Conservation (phyloP, 1,139 yeast genomes). For the Sugiyamaella pinicola region DNA sequence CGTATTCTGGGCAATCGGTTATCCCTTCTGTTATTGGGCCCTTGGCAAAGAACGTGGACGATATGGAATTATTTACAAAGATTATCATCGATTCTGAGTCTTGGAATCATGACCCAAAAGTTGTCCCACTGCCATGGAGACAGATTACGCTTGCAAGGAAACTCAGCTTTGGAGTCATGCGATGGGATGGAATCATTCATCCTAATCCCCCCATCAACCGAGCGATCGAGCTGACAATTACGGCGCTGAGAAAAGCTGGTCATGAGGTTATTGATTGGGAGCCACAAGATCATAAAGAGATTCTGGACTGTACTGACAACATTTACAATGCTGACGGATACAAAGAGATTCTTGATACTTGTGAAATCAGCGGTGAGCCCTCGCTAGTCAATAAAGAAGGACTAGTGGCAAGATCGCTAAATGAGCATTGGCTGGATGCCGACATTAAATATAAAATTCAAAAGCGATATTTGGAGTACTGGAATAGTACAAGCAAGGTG, state of each 20-base stretch:
- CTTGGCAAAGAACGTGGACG: conserved; percentile 52
- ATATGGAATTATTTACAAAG: conserved; percentile 50
- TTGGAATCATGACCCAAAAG: conserved; percentile 56
- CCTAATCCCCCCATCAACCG: conserved; percentile 51
- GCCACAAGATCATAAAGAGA: conserved; percentile 35
- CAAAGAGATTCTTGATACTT: conserved; percentile 38
- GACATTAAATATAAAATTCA: conserved; percentile 43
- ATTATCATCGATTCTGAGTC: conserved; percentile 53
- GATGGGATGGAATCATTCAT: conserved; percentile 37
- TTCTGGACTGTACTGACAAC: conserved; percentile 15
- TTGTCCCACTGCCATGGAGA: conserved; percentile 54
- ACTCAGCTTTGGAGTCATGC: conserved; percentile 39
- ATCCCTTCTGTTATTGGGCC: conserved; percentile 49
- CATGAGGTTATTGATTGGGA: conserved; percentile 51
- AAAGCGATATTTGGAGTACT: conserved; percentile 45
- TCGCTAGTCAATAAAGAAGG: conserved; percentile 15
- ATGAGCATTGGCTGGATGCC: conserved; percentile 51
- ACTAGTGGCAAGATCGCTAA: conserved; percentile 43
- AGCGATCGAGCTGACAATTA: conserved; percentile 38
- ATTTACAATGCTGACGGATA: conserved; percentile 32
- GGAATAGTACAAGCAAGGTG: conserved; percentile 41
- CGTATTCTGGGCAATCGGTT: conserved; percentile 50
- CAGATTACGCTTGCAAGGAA: conserved; percentile 38
- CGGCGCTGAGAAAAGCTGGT: conserved; percentile 40
- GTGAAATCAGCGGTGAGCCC: conserved; percentile 48